A percentile compares a stretch with the other conserved stretches of the same genome.
Conservation (phyloP, 1,284 basidiomycete genomes). For the Cutaneotrichosporon curvatum region DNA sequence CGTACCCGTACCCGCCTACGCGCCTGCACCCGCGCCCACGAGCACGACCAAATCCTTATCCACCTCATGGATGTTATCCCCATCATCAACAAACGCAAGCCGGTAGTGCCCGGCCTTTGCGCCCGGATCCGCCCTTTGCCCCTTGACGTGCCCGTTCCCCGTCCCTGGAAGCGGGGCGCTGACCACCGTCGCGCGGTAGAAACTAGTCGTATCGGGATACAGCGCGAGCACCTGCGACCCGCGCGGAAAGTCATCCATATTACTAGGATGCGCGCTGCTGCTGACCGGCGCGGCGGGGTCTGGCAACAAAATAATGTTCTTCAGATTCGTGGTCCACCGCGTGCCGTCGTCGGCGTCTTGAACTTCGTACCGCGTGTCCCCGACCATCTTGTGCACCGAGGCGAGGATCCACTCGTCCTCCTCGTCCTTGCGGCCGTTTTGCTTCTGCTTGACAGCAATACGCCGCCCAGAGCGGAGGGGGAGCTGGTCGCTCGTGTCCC, state of each 20-base stretch:
- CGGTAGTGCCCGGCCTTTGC: conserved; percentile 32
- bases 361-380: conserved; percentile 43
- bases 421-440: conserved; percentile 12
- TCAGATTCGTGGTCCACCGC: conserved; percentile 47
- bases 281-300: conserved; percentile 37
- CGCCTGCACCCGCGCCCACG: conserved; percentile 21
- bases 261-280: conserved; percentile 41
- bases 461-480: conserved; percentile 45
- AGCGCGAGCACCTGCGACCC: conserved; percentile 47
- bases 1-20: too few species aligned
- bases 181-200: conserved; percentile 48
- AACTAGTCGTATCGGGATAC: conserved; percentile 51
- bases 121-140: conserved; percentile 19
- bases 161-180: conserved; percentile 30
- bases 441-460: conserved; percentile 42
- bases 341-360: conserved; percentile 38
- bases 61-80: conserved; percentile 34
- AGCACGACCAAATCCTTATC: conserved; percentile 35
- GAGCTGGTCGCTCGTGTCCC: conserved; percentile 40
- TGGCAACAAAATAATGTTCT: conserved; percentile 48
- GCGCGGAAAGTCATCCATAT: conserved; percentile 40
- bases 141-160: conserved; percentile 24
- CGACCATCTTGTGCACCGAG: conserved; percentile 41
- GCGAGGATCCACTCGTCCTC: conserved; percentile 47
- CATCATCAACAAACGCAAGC: conserved; percentile 44